Percentiles rank a stretch among this genome's conserved stretches.
Evolutionary conservation across 208 protist species (phyloP).

Genomic region (Trypanosoma congolense): DNA sequence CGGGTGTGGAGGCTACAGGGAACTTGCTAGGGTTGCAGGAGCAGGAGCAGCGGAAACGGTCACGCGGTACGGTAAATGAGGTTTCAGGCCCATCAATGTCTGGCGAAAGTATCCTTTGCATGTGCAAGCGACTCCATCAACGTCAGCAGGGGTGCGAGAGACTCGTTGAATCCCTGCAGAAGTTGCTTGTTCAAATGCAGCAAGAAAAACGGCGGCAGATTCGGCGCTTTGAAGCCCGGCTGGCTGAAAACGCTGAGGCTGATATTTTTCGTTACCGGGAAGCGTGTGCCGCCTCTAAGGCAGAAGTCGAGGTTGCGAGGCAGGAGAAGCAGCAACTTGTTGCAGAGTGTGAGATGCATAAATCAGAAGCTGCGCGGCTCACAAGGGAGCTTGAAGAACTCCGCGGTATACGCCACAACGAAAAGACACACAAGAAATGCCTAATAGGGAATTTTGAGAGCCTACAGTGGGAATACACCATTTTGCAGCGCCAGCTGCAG

Average conservation of each 20-base stretch:
- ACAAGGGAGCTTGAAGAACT: conserved; percentile 11
- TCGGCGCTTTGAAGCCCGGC: conserved; percentile 1
- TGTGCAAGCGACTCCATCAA: conserved; percentile 7
- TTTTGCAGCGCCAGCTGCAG: conserved; percentile 16
- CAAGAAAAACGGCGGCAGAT: conserved; percentile 4
- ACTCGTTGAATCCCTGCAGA: conserved; percentile 10
- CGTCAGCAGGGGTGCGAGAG: conserved; percentile 9
- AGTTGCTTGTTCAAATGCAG: conserved; percentile 7
- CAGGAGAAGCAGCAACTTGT: conserved; percentile 2
- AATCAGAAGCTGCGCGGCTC: conserved; percentile 16
- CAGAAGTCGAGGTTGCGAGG: conserved; percentile 17
- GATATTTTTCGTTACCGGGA: conserved; percentile 19
- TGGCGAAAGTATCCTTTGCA: too few relatives aligned
- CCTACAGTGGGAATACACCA: conserved; percentile 12
- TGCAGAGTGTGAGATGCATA: conserved; percentile 9
- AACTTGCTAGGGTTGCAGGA: not conserved
- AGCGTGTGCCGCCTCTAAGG: conserved; percentile 25
- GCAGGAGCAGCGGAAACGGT: not conserved
- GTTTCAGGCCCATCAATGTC: too few relatives aligned
- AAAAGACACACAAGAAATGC: conserved; percentile 2
- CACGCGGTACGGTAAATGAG: not conserved
- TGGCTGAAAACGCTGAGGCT: conserved; percentile 3
- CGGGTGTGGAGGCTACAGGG: too few relatives aligned
- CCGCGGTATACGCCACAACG: not conserved
- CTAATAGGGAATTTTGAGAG: conserved; percentile 8